A percentile compares a stretch with the other conserved stretches of the same genome.
phyloP scores from a whole-genome alignment of 345 rosid species.

The Xanthoceras sorbifolium region DNA sequence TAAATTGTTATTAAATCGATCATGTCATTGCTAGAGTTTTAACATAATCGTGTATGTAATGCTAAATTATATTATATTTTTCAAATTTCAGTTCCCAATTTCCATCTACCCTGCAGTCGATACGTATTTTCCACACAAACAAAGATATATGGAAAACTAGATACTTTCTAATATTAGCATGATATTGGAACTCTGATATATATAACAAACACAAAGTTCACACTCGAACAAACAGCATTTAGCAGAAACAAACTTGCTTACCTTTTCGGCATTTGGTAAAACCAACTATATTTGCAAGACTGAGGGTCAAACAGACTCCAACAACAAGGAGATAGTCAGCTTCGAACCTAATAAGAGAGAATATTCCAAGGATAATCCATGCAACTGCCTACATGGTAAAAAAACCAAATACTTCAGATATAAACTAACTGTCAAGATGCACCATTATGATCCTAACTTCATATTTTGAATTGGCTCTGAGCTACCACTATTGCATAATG shows the following conservation, averaged over 20 bases:
- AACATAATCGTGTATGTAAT: neutral
- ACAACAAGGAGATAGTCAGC: constrained; percentile 78
- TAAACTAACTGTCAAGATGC: too few species aligned
- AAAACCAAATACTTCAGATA: neutral
- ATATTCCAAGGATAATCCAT: constrained; percentile 73
- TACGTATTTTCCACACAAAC: neutral
- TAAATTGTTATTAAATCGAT: too few species aligned
- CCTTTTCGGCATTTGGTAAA: constrained; percentile 83
- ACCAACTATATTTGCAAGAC: constrained; percentile 75
- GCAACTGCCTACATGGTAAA: constrained; percentile 47
- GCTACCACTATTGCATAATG: neutral
- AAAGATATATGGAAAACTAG: neutral
- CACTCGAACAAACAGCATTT: neutral
- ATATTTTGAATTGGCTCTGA: neutral
- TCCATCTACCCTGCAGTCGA: neutral
- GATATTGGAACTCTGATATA: neutral
- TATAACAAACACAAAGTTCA: neutral
- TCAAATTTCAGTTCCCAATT: neutral
- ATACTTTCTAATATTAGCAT: neutral
- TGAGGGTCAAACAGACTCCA: constrained; percentile 77
- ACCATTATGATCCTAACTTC: neutral
- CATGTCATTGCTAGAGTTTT: neutral
- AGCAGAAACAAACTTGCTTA: constrained; percentile 20
- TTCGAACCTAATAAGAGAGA: constrained; percentile 72
- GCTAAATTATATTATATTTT: neutral